phyloP scores from a whole-genome alignment of 352 stramenopile species.

The Globisporangium paroecandrum region DNA sequence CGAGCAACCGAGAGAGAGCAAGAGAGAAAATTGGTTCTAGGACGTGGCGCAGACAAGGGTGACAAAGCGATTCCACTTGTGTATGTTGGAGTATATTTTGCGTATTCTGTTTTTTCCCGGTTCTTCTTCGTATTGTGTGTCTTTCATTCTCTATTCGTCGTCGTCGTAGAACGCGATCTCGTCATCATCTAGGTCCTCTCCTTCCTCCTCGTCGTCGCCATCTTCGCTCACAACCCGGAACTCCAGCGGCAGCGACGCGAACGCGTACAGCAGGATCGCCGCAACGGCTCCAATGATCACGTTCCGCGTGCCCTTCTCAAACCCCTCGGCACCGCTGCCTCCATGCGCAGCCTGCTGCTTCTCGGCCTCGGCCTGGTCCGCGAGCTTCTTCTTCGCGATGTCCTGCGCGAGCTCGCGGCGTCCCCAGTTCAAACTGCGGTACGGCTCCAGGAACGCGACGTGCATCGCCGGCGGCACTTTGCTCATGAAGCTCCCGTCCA shows the following conservation, averaged over 20 bases:
- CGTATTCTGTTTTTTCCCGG: constrained; percentile 14
- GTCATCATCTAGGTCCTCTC: constrained; percentile 26
- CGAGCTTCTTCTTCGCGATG: constrained; percentile 43
- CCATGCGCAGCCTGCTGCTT: constrained; percentile 19
- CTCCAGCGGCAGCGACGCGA: constrained; percentile 58
- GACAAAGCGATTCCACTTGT: constrained; percentile 11
- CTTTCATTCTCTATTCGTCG: constrained; percentile 24
- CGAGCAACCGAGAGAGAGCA: neutral
- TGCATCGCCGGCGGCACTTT: constrained; percentile 56
- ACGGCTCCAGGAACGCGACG: constrained; percentile 72
- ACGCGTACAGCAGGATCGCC: constrained; percentile 66
- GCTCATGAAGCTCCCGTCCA: constrained; percentile 62
- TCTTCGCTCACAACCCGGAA: constrained; percentile 49
- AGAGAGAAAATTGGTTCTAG: constrained; percentile 3
- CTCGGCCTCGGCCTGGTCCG: constrained; percentile 29
- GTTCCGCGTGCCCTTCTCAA: constrained; percentile 77
- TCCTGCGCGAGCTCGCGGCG: constrained; percentile 63
- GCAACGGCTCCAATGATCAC: constrained; percentile 74
- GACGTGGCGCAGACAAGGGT: neutral
- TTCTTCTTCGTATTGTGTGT: neutral
- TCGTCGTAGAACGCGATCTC: constrained; percentile 34
- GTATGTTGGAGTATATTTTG: constrained; percentile 18
- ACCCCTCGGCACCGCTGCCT: constrained; percentile 26
- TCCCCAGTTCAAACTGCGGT: constrained; percentile 81
- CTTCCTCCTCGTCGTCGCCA: constrained; percentile 35